Conservation (phyloP, 2,329 filamentous ascomycete genomes). For the Claviceps sp. region DNA sequence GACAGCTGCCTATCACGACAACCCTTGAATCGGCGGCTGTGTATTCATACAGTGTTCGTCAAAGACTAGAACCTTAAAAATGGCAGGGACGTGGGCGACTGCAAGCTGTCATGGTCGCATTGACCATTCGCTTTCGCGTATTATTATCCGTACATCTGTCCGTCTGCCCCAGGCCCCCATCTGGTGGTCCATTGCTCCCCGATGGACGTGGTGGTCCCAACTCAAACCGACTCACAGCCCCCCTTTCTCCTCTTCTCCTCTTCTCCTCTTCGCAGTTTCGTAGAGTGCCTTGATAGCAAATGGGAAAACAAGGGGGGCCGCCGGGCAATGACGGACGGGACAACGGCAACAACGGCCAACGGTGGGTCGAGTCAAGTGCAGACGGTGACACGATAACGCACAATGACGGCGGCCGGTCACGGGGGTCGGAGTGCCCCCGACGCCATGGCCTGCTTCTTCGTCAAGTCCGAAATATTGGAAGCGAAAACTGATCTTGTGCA, state of each 20-base stretch:
- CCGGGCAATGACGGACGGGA: background rate
- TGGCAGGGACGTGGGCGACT: too few relatives aligned
- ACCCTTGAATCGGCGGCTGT: too few relatives aligned
- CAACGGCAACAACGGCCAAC: background rate
- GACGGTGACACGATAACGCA: background rate
- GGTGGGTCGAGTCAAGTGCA: background rate
- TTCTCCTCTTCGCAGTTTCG: background rate
- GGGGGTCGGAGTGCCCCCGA: background rate
- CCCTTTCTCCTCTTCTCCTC: background rate
- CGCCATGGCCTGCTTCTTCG: background rate
- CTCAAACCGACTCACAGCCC: background rate
- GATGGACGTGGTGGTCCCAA: background rate
- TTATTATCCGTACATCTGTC: too few relatives aligned
- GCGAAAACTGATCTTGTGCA: background rate
- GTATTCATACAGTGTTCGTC: too few relatives aligned
- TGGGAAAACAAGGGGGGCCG: background rate
- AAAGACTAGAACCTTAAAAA: too few relatives aligned
- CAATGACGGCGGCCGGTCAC: background rate
- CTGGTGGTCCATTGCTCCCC: background rate
- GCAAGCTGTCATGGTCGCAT: too few relatives aligned
- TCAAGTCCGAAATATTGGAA: background rate
- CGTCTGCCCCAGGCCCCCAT: too few relatives aligned
- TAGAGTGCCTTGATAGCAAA: background rate
- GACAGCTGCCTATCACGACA: too few relatives aligned
- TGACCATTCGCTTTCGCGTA: too few relatives aligned